These are phyloP conservation scores for Ambrosiella beaveri DNA, from an alignment of 2,329 filamentous ascomycete genomes.

Conservation along the genomic window DNA sequence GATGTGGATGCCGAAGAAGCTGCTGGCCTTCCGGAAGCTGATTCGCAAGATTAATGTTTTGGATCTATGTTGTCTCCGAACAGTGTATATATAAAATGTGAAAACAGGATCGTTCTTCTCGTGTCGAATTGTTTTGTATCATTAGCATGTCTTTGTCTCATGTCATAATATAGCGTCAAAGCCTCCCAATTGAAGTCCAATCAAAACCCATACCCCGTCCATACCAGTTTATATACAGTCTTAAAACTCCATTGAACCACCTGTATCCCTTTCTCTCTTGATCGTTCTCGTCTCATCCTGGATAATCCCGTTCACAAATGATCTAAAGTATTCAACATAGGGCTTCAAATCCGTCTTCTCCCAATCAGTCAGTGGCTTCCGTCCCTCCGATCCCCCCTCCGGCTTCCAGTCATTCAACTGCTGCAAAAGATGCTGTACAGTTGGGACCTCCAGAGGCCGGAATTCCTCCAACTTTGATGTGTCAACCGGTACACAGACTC, in stretches of 20 bases:
- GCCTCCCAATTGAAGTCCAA: not conserved
- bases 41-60: too few relatives aligned
- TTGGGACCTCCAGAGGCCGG: slow-evolving; percentile 77
- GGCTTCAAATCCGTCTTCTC: slow-evolving; percentile 93
- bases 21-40: not conserved
- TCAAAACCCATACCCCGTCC: not conserved
- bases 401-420: slow-evolving; percentile 72
- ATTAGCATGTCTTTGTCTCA: not conserved
- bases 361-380: slow-evolving; percentile 53
- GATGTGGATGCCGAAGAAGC: slow-evolving; percentile 2
- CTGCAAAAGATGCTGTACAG: slow-evolving; percentile 59
- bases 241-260: slow-evolving; percentile 34
- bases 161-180: slow-evolving; percentile 6
- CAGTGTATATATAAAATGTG: not conserved
- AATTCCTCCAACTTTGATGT: slow-evolving; percentile 57
- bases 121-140: not conserved
- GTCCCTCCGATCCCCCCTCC: slow-evolving; percentile 15
- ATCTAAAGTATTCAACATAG: slow-evolving; percentile 77
- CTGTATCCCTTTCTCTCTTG: slow-evolving; percentile 39
- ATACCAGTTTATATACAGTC: not conserved
- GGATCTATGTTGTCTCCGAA: too few relatives aligned
- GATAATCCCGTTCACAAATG: slow-evolving; percentile 61
- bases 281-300: slow-evolving; percentile 50
- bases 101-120: not conserved
- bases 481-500: slow-evolving; percentile 93